Evolutionary conservation across 2,329 filamentous ascomycete species (phyloP).

Genomic region (Hypocrella siamensis): DNA sequence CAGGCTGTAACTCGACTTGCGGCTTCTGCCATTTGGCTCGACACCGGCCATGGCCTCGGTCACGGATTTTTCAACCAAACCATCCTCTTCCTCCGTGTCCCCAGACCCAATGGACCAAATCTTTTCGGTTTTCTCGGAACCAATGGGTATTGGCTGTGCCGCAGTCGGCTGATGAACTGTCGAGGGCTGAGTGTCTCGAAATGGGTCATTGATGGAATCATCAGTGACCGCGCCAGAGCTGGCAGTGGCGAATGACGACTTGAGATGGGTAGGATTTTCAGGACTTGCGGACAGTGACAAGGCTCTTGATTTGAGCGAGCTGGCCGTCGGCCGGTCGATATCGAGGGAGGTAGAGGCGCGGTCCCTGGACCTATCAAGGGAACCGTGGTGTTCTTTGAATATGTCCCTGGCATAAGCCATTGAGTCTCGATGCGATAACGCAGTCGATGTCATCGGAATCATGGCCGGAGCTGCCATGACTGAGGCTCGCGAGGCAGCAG

Average conservation of each 20-base stretch:
- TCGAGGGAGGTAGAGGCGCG: slow-evolving; percentile 19
- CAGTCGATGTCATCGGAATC: slow-evolving; percentile 14
- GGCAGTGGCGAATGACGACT: slow-evolving; percentile 5
- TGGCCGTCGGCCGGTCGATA: slow-evolving; percentile 12
- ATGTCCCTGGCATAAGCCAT: slow-evolving; percentile 20
- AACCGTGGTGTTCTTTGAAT: slow-evolving; percentile 18
- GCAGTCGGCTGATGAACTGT: slow-evolving; percentile 19
- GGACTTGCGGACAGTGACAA: slow-evolving; percentile 12
- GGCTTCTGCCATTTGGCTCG: slow-evolving; percentile 48
- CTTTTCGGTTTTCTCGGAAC: slow-evolving; percentile 45
- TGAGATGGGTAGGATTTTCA: slow-evolving; percentile 11
- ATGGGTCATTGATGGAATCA: slow-evolving; percentile 7
- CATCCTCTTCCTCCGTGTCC: slow-evolving; percentile 31
- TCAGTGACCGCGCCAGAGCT: slow-evolving; percentile 4
- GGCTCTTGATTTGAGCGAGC: slow-evolving; percentile 10
- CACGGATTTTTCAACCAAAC: slow-evolving; percentile 49
- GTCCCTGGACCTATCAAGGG: slow-evolving; percentile 13
- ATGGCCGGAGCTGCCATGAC: slow-evolving; percentile 17
- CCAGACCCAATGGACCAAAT: slow-evolving; percentile 47
- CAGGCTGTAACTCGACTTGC: slow-evolving; percentile 51
- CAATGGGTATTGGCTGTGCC: slow-evolving; percentile 26
- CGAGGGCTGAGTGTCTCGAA: slow-evolving; percentile 6
- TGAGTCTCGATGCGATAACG: slow-evolving; percentile 13
- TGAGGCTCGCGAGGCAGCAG: slow-evolving; percentile 3
- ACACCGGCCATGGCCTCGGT: slow-evolving; percentile 43